Percentiles rank a stretch among this genome's conserved stretches.
These are phyloP conservation scores for Lyophyllum atratum DNA, from an alignment of 768 basidiomycete species.

Conservation along the genomic window DNA sequence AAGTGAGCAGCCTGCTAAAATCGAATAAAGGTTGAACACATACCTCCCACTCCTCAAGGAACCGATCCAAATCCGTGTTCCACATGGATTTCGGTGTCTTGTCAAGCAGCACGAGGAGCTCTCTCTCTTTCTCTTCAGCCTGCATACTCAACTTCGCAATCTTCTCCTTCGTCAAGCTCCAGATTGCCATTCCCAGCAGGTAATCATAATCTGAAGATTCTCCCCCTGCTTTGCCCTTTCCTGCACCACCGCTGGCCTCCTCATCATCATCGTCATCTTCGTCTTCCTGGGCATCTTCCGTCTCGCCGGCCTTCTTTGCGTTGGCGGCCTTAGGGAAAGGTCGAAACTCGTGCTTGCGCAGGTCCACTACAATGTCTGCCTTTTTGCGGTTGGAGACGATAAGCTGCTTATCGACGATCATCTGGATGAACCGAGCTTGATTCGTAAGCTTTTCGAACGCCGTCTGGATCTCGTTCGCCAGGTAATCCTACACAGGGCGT, in stretches of 20 bases:
- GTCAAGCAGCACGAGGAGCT: slow-evolving; percentile 76
- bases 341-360: slow-evolving; percentile 84
- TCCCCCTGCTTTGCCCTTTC: slow-evolving; percentile 27
- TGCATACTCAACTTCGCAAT: slow-evolving; percentile 84
- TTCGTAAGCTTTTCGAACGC: slow-evolving; percentile 87
- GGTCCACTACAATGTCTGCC: slow-evolving; percentile 78
- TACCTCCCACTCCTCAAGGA: slow-evolving; percentile 86
- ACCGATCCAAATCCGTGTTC: slow-evolving; percentile 85
- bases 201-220: slow-evolving; percentile 83
- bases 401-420: slow-evolving; percentile 89
- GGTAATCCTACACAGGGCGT: slow-evolving; percentile 60
- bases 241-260: slow-evolving; percentile 12
- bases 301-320: slow-evolving; percentile 68
- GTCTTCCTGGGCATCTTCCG: slow-evolving; percentile 56
- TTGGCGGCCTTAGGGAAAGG: slow-evolving; percentile 83
- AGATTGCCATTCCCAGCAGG: slow-evolving; percentile 92
- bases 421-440: slow-evolving; percentile 95
- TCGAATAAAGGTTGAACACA: slow-evolving; percentile 24
- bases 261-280: slow-evolving; percentile 45
- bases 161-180: slow-evolving; percentile 94
- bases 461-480: slow-evolving; percentile 79
- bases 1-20: not conserved
- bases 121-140: slow-evolving; percentile 79
- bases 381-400: slow-evolving; percentile 88
- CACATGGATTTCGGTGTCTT: slow-evolving; percentile 83